Evolutionary conservation across 495 filamentous ascomycete genomes (phyloP), one percentile per base, ranked within the genome.

Genomic region (Aspergillus leporis): DNA sequence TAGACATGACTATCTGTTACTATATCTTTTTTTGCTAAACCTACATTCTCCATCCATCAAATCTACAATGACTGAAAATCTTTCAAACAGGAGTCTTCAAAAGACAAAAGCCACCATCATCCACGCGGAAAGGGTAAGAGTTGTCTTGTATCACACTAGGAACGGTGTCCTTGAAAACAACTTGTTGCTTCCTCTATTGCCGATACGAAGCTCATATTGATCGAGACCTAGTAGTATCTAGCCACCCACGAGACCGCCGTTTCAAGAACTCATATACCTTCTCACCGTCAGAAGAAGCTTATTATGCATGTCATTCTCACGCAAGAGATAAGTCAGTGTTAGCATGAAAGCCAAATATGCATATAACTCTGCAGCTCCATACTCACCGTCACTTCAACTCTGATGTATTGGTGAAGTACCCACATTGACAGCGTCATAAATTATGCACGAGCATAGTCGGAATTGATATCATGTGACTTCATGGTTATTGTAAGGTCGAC

Each of bases 281-380:
- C 49, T 51, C 25, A 51, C 49, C 49, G 49, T 51, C n/a, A 31
- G 18, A 23, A 19, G n/a, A 18, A 32, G 16, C 28, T 23, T 28
- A 14, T 14, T 41, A 41, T 16, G 16, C 16, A n/a, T n/a, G 12
- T 14, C n/a, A n/a, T 5, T n/a, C 16, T 41, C 14, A 14, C 8
- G 38, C 12, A 41, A 41, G 12, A 41, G 16, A 14, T 5, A 16
- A 41, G 14, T n/a, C 14, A 41, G 16, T 12, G 5, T 16, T 41
- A 41, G 13, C 14, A 41, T 41, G 38, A 16, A 14, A 36, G 34
- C 10, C 34, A 12, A 36, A 41, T 14, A n/a, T 41, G 14, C 38
- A 41, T 41, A 41, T 14, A 41, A 18, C 6, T 41, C 12, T 41
- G 38, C 38, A 41, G 14, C 38, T 41, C 38, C 38, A 41, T 18